phyloP scores from a whole-genome alignment of 306 rosid species.

The Begonia peltatifolia region DNA sequence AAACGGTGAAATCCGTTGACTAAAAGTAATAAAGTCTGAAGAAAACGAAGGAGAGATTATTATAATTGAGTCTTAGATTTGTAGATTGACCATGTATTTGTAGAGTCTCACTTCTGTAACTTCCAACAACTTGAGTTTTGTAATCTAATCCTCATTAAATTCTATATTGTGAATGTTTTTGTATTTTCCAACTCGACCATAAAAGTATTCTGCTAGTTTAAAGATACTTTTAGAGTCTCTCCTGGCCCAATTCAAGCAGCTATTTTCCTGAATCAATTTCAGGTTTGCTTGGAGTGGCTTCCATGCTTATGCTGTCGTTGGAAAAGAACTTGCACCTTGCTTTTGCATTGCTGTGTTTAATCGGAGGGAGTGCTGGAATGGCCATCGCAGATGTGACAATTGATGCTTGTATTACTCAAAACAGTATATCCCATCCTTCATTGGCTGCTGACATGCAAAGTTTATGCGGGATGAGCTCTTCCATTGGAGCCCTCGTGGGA shows the following conservation, averaged over 20 bases:
- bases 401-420: constrained; percentile 87
- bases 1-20: too few species aligned
- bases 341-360: constrained; percentile 46
- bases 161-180: too few species aligned
- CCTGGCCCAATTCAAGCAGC: neutral
- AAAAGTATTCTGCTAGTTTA: too few species aligned
- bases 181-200: too few species aligned
- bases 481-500: constrained; percentile 62
- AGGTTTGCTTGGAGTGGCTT: constrained; percentile 45
- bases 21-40: too few species aligned
- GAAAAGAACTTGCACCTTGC: constrained; percentile 49
- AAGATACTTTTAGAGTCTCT: too few species aligned
- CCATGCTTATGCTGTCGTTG: constrained; percentile 51
- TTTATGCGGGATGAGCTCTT: constrained; percentile 61
- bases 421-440: constrained; percentile 55
- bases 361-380: constrained; percentile 65
- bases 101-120: too few species aligned
- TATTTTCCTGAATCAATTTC: constrained; percentile 3
- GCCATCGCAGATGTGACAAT: constrained; percentile 85
- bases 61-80: too few species aligned
- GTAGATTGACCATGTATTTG: too few species aligned
- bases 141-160: too few species aligned
- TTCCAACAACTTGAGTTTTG: too few species aligned
- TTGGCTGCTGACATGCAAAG: constrained; percentile 85
- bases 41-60: too few species aligned